Evolutionary conservation across 208 protist genomes (phyloP), one percentile per base, ranked within the genome.

Genomic region (Acanthamoeba quina): DNA sequence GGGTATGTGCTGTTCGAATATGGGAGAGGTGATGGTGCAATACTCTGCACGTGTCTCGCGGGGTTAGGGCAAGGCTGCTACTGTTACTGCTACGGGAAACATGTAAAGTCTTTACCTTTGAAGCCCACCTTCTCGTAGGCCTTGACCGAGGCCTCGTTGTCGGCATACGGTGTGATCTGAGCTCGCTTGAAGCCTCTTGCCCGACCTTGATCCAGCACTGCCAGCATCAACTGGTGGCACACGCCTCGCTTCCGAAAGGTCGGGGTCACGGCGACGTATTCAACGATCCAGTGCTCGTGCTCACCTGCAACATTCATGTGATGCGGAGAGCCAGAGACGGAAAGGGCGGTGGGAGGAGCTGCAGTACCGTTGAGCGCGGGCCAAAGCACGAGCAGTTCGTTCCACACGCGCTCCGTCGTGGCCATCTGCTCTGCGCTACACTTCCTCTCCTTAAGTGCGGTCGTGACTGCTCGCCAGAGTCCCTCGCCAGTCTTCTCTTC

Each of bases 41-140:
- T 86, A 86, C 34, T 86, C 78, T 86, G 78, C 66, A 31, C 66
- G n/a, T n/a, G 31, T 47, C 41, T 47, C 41, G 2, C 41, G 2
- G 41, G 41, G 41, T 47, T 47, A 47, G 41, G 9, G 41, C 41
- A 24, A 13, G 13, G 29, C 68, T 24, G 9, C 31, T 11, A 44
- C 68, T 10, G 24, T n/a, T n/a, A n/a, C n/a, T n/a, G n/a, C n/a
- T n/a, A n/a, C n/a, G n/a, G n/a, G n/a, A n/a, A n/a, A n/a, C n/a
- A n/a, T n/a, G n/a, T n/a, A n/a, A n/a, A n/a, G n/a, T n/a, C n/a
- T n/a, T n/a, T n/a, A n/a, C n/a, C n/a, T n/a, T 9, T 5, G 15
- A 86, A 86, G 49, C 78, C 78, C 21, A 41, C 26, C 19, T 86
- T 86, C 49, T 86, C 78, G 47, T 86, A 86, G 78, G 78, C 78